phyloP scores from a whole-genome alignment of 306 rosid genomes.

The Trifolium fragiferum region DNA sequence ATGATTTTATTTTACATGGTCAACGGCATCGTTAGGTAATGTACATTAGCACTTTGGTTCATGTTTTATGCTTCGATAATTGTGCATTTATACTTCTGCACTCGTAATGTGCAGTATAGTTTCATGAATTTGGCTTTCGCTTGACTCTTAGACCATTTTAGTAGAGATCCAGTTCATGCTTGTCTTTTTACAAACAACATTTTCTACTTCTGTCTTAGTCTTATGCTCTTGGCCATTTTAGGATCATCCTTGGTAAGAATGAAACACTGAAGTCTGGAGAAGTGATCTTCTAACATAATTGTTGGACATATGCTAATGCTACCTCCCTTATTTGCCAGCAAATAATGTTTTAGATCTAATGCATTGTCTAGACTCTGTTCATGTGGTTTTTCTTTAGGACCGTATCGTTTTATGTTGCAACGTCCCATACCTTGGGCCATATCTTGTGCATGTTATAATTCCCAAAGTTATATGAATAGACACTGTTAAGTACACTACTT shows the following conservation, averaged over 20 bases:
- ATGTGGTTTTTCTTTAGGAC: background rate
- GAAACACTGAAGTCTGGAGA: constrained; percentile 16
- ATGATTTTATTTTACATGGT: constrained; percentile 21
- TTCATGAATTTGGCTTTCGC: constrained; percentile 24
- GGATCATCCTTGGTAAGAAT: constrained; percentile 20
- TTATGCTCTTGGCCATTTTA: background rate
- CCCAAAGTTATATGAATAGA: constrained; percentile 7
- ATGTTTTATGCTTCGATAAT: constrained; percentile 13
- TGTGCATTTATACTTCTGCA: background rate
- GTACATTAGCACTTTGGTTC: constrained; percentile 1
- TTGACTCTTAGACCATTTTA: constrained; percentile 11
- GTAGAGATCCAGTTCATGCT: constrained; percentile 1
- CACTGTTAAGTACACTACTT: background rate
- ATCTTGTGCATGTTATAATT: constrained; percentile 3
- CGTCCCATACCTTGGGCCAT: background rate
- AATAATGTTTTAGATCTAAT: background rate
- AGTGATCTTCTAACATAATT: background rate
- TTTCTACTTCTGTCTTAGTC: constrained; percentile 9
- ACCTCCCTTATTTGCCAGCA: background rate
- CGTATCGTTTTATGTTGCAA: background rate
- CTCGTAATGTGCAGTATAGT: constrained; percentile 9
- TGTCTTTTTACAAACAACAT: constrained; percentile 6
- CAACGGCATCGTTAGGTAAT: background rate
- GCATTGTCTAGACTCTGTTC: constrained; percentile 7
- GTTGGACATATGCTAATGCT: background rate